Conservation (phyloP, 1,284 basidiomycete species). For the Salmacisia buchloeana region DNA sequence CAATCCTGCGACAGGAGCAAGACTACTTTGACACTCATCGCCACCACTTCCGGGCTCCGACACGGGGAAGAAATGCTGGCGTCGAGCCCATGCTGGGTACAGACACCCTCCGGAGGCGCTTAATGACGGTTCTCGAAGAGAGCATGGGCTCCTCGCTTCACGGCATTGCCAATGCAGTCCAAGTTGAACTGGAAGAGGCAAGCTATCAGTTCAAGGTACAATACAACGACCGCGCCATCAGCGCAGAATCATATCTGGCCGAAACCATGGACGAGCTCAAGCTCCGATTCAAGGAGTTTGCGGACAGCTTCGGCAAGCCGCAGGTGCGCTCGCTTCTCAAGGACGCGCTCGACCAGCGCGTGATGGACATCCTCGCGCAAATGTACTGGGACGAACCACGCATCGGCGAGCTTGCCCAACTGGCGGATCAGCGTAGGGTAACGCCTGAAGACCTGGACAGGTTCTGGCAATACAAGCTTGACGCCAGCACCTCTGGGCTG, state of each 20-base stretch:
- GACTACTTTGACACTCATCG: slow-evolving; percentile 72
- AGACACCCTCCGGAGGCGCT: slow-evolving; percentile 73
- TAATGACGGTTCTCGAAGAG: slow-evolving; percentile 95
- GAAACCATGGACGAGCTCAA: slow-evolving; percentile 93
- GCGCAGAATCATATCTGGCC: slow-evolving; percentile 92
- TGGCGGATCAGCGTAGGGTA: slow-evolving; percentile 68
- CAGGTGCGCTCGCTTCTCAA: slow-evolving; percentile 82
- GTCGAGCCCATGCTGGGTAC: slow-evolving; percentile 68
- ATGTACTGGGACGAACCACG: slow-evolving; percentile 93
- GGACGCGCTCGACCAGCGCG: slow-evolving; percentile 84
- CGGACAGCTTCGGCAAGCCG: slow-evolving; percentile 78
- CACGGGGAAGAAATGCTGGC: slow-evolving; percentile 55
- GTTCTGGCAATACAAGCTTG: slow-evolving; percentile 93
- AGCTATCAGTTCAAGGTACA: slow-evolving; percentile 99
- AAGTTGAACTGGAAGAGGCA: slow-evolving; percentile 91
- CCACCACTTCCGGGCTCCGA: slow-evolving; percentile 62
- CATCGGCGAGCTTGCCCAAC: slow-evolving; percentile 62
- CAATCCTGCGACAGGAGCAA: slow-evolving; percentile 67
- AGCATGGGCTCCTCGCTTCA: slow-evolving; percentile 94
- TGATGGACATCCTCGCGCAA: slow-evolving; percentile 94
- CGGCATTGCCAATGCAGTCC: slow-evolving; percentile 91
- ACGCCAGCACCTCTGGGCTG: slow-evolving; percentile 80
- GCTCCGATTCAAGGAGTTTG: slow-evolving; percentile 79
- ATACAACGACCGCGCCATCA: slow-evolving; percentile 93
- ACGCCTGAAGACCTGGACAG: slow-evolving; percentile 68